Base-by-base conservation (phyloP, 306 rosid species). In the Purshia tridentata region DNA sequence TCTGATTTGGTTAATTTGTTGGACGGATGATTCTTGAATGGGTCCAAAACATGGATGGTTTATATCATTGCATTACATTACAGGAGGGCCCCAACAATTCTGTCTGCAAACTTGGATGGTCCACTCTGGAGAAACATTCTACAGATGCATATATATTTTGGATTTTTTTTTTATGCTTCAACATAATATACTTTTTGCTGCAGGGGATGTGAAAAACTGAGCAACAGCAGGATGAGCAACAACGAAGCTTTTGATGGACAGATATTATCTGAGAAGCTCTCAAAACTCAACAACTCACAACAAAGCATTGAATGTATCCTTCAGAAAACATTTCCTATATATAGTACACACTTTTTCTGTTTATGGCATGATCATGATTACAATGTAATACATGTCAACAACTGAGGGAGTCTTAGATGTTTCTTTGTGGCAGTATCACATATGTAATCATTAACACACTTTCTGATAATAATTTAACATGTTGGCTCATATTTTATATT, bases 271-370 rank as follows among this genome's bases (percentile, higher is more conserved):
- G 97, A 90, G 80, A 88, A 92, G 82, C 78, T 92, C 83, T 85
- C 84, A 41, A 92, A 88, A 79, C 92, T 92, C 80, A 92, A 88
- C 91, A 88, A 82, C 77, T 88, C 98, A 10, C 98, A 88, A 62
- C 98, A 92, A 83, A 87, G 97, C 90, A 90, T 92, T 79, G 88
- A 90, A 80, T 85, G 98, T 92, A 92, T 90, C 96, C 96, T 70
- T 75, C 69, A 66, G 45, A 41, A 59, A 19, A 46, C 50, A 16
- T 72, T 20, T 51, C 18, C 19, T 18, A 41, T 37, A 12, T 19
- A 52, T 65, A 16, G 52, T 16, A 35, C 58, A 10, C 48, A 70
- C 61, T 63, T 44, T 54, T 64, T 51, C 76, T 51, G 13, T 41
- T 83, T 29, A 45, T 80, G 49, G 45, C 56, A 16, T 69, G 58